Base-by-base conservation (phyloP, 106 monocot genomes). In the Narthecium ossifragum region DNA sequence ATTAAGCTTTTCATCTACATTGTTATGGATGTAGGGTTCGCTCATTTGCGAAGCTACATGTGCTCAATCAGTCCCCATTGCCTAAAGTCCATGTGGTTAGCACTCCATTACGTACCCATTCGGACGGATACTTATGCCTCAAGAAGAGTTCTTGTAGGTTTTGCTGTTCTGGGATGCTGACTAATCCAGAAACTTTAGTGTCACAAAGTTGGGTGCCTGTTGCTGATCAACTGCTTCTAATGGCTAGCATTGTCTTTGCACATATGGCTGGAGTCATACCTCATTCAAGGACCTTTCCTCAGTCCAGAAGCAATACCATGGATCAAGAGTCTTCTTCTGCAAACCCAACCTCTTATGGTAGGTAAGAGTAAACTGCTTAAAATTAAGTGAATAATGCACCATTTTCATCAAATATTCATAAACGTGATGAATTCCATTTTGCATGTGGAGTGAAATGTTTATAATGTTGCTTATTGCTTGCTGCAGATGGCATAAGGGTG, bases 201-300 rank as follows among this genome's bases (percentile, higher is more conserved):
- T 68, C 75, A 14, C 25, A 61, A 49, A 71, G 62, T 60, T 84
- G 70, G 80, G 46, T 72, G 26, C 62, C 83, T 57, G 24, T 72
- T 51, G 50, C 70, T 23, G 80, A 92, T 64, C 77, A 84, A 78
- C 55, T 72, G 41, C 92, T 92, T 69, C 70, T 92, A 4, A 69
- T 80, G 13, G 51, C 82, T 50, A 92, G 86, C 64, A 70, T 92
- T 28, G 30, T 86, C 11, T 74, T 86, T 68, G 79, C 86, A 32
- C 77, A 92, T 60, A 65, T 86, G 70, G 83, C 83, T 57, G 92
- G 92, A 59, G 80, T 75, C 41, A 45, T 87, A 51, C 86, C 86
- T 30, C 32, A 61, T 11, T 22, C 67, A 13, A 65, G 51, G 55
- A 34, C 26, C 30, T 65, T 64, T 46, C 46, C 63, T 13, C 31